Evolutionary conservation across 2,329 filamentous ascomycete genomes (phyloP), one percentile per base, ranked within the genome.

Genomic region (Penicillium sp.): DNA sequence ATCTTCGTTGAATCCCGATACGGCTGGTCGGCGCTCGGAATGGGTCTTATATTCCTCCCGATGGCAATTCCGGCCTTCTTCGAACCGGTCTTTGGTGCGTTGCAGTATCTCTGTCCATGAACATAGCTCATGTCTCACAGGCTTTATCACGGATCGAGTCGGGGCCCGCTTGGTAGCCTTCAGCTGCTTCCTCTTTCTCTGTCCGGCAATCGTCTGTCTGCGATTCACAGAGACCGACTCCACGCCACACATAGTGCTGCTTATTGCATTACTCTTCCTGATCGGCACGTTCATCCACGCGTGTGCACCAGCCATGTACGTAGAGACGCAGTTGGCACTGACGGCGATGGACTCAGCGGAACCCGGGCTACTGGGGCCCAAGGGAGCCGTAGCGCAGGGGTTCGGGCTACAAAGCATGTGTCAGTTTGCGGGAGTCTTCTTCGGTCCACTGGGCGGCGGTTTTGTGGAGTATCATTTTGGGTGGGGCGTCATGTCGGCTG

Each of bases 331-430:
- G 31, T 2, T 18, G 10, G 31, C 31, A 2, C 31, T 20, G 0
- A 74, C 75, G 16, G 71, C 69, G 0, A 81, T 80, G 83, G 49
- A 86, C 71, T 5, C 81, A 81, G 56, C 76, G 80, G 49, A 81
- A 76, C 55, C 77, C 77, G 29, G 87, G 83, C 67, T 94, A 85
- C 61, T 85, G 78, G 47, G 82, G 6, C 44, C 51, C 10, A 51
- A 56, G 9, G 57, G 58, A 0, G 81, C 81, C 0, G 84, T 84
- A 58, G 81, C 81, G 1, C 82, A 85, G 63, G 69, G 85, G 0
- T 86, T 84, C 60, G 81, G 78, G 2, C 68, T 85, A 48, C 82
- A 80, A 55, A 80, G 76, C n/a, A 76, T 84, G 71, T 73, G 31
- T 34, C 31, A 34, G 14, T 34, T 34, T 20, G 31, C 31, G 7